Evolutionary conservation across 345 rosid genomes (phyloP), one percentile per base, ranked within the genome.

Genomic region (Bruguiera parviflora): DNA sequence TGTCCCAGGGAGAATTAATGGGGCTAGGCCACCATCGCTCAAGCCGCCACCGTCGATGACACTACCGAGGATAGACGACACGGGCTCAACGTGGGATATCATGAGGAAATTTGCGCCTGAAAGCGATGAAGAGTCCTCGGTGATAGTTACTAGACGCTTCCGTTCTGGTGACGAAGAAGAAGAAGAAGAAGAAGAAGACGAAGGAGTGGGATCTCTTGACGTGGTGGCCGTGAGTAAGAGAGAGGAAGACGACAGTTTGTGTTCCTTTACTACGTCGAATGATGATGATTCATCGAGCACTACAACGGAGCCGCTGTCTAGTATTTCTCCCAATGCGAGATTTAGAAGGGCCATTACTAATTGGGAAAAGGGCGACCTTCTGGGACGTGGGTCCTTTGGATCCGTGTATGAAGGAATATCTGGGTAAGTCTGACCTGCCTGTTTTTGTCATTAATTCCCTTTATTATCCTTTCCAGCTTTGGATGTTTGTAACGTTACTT

Each of bases 361-460:
- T 51, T 91, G 95, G 95, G 75, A 80, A 65, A 89, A 86, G 80
- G 92, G 91, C 61, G 73, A 70, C 29, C 92, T 86, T 84, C 75
- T 91, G 67, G 92, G 97, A 28, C 77, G 87, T 27, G 95, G 97
- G 49, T 84, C 95, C 28, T 91, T 87, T 74, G 97, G 97, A 52
- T 79, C 89, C 0, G 97, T 91, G 7, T 91, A 84, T 71, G 95
- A 87, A 74, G 97, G 89, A 56, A 72, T 84, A 49, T 75, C 92
- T 53, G 83, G 67, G 96, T 90, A 84, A 81, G 90, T 83, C 35
- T 72, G 56, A 13, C 8, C 19, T 58, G 32, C 53, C 60, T 53
- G n/a, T 21, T 61, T 8, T 5, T 55, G 51, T n/a, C 20, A 56
- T 39, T 63, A 2, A 20, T 19, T 19, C 22, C 46, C 28, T 55